These are phyloP conservation scores for Rhododendron ferrugineum DNA, from an alignment of 148 eudicot genomes.

Conservation along the genomic window DNA sequence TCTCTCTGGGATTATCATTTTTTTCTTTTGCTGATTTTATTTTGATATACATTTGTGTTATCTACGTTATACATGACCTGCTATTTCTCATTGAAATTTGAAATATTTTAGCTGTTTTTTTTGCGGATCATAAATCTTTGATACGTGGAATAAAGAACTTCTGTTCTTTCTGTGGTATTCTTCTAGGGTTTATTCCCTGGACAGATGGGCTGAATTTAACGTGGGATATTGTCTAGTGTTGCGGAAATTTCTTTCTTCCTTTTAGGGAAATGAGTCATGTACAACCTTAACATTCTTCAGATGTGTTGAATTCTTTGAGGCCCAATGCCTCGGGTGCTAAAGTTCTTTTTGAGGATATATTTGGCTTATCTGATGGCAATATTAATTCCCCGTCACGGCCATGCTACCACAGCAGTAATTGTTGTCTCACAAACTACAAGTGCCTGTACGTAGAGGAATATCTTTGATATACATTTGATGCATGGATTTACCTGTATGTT, in stretches of 20 bases:
- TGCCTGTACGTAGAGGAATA: conserved; percentile 50
- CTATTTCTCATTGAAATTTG: background rate
- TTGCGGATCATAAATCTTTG: background rate
- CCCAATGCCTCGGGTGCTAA: conserved; percentile 46
- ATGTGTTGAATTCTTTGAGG: conserved; percentile 47
- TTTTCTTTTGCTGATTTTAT: background rate
- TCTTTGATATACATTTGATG: background rate
- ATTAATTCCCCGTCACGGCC: conserved; percentile 16
- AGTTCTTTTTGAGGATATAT: conserved; percentile 47
- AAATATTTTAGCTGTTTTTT: background rate
- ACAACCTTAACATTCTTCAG: conserved; percentile 33
- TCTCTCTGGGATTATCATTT: background rate
- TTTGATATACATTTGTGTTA: background rate
- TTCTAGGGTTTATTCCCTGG: background rate
- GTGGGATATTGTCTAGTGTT: background rate
- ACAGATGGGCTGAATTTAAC: background rate
- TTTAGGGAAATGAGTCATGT: background rate
- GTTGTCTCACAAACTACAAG: conserved; percentile 28
- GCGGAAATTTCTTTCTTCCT: background rate
- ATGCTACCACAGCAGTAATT: conserved; percentile 39
- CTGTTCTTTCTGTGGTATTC: background rate
- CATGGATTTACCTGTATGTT: background rate
- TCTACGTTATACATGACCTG: background rate
- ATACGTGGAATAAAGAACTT: background rate
- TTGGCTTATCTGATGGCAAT: conserved; percentile 36